Evolutionary conservation across 2,329 filamentous ascomycete species (phyloP), one percentile per base, ranked within the genome.

Genomic region (Diplodia intermedia): DNA sequence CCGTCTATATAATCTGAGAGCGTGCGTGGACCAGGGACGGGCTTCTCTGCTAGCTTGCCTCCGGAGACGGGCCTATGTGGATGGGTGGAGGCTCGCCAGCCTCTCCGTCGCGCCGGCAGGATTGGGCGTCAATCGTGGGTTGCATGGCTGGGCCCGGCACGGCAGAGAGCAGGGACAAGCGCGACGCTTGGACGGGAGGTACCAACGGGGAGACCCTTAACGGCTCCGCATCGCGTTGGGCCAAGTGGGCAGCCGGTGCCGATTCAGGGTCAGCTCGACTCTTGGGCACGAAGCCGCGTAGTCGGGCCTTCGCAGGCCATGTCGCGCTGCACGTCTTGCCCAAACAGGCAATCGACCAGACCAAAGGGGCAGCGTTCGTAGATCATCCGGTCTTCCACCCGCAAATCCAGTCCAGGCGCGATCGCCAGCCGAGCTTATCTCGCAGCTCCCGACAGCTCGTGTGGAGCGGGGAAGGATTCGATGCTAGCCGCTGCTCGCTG

Each of bases 341-440:
- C 29, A 9, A 36, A 26, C 9, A 2, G n/a, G 60, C 9, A 36
- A 23, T 29, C 8, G 2, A 11, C 43, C 33, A 20, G 43, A 47
- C 23, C 5, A 12, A 38, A 36, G 43, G 43, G 47, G 60, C 29
- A 63, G 47, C 38, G 26, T 31, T 18, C 23, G 60, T 20, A 26
- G 60, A 63, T 63, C 60, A 36, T 38, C 60, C 60, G 60, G 43
- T 2, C 60, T 52, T 63, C 60, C 60, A 52, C 60, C 60, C 60
- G 60, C 31, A 33, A 6, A 47, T 47, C 47, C n/a, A 14, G 56
- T 36, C 40, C 26, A 61, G 38, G 23, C 6, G 5, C 3, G 40
- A 62, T 60, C 56, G 56, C 18, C 56, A n/a, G 18, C 56, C 15
- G 15, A 18, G 53, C 15, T 20, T 23, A 11, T 36, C 38, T 20